A percentile compares a stretch with the other conserved stretches of the same genome.
These are phyloP conservation scores for Podila minutissima DNA, from an alignment of 192 early-diverging fungal species.

Conservation along the genomic window DNA sequence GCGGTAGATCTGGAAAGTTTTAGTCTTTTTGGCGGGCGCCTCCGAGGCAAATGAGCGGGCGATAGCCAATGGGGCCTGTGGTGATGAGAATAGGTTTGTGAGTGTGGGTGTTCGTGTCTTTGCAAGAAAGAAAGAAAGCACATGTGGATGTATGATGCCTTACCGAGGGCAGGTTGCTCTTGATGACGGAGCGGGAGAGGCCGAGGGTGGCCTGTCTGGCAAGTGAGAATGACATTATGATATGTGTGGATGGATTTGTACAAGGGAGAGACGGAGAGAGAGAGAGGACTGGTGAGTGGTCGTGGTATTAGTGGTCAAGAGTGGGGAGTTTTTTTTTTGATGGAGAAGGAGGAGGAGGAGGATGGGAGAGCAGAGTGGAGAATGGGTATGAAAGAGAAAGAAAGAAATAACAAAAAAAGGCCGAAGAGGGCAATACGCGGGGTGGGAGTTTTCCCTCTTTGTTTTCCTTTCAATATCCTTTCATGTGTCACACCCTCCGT, in stretches of 20 bases:
- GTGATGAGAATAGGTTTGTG: neutral
- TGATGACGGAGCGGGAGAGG: slow-evolving; percentile 44
- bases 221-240: slow-evolving; percentile 41
- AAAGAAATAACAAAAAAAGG: neutral
- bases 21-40: slow-evolving; percentile 60
- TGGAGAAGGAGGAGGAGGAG: neutral
- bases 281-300: neutral
- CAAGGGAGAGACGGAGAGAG: neutral
- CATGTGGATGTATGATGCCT: neutral
- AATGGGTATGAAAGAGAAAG: neutral
- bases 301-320: slow-evolving; percentile 1
- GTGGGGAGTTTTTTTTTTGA: neutral
- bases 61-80: slow-evolving; percentile 37
- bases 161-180: slow-evolving; percentile 49
- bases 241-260: neutral
- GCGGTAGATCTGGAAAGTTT: slow-evolving; percentile 96
- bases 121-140: neutral
- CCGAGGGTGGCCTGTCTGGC: slow-evolving; percentile 42
- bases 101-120: neutral
- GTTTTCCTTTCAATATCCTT: too few species aligned
- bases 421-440: too few species aligned
- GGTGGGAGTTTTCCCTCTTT: too few species aligned
- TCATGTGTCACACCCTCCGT: too few species aligned
- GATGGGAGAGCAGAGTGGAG: slow-evolving; percentile 4
- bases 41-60: slow-evolving; percentile 59